These are phyloP conservation scores for Candida chauliodis DNA, from an alignment of 805 yeast species.

Conservation along the genomic window DNA sequence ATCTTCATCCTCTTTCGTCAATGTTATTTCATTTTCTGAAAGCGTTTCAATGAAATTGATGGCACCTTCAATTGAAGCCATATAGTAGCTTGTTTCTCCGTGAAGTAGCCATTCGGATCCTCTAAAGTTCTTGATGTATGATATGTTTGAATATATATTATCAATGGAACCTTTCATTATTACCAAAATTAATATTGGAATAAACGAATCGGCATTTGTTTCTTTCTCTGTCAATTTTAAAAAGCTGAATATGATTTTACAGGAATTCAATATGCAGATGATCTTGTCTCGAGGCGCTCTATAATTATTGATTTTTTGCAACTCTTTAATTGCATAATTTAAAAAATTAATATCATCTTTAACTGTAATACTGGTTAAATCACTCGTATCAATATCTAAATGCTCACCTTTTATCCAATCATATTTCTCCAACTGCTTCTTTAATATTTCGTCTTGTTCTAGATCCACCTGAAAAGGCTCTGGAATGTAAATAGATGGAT, in stretches of 20 bases:
- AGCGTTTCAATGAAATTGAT: constrained; percentile 71
- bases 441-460: constrained; percentile 51
- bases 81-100: constrained; percentile 90
- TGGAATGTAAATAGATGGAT: constrained; percentile 21
- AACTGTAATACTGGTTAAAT: constrained; percentile 19
- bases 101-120: constrained; percentile 62
- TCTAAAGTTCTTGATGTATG: constrained; percentile 82
- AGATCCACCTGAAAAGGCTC: constrained; percentile 57
- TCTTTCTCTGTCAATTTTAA: constrained; percentile 70
- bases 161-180: constrained; percentile 65
- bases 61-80: constrained; percentile 89
- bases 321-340: constrained; percentile 65
- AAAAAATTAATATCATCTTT: constrained; percentile 44
- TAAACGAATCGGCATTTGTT: constrained; percentile 85
- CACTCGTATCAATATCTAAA: constrained; percentile 60
- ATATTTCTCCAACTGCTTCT: constrained; percentile 54
- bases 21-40: constrained; percentile 52
- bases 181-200: constrained; percentile 83
- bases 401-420: constrained; percentile 72
- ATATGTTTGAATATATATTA: constrained; percentile 70
- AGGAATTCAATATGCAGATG: constrained; percentile 84
- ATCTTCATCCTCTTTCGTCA: constrained; percentile 3
- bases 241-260: constrained; percentile 87
- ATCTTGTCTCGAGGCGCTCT: constrained; percentile 94
- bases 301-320: constrained; percentile 73